Conservation (phyloP, 192 early-diverging fungal genomes). For the Jimgerdemannia lactiflua region DNA sequence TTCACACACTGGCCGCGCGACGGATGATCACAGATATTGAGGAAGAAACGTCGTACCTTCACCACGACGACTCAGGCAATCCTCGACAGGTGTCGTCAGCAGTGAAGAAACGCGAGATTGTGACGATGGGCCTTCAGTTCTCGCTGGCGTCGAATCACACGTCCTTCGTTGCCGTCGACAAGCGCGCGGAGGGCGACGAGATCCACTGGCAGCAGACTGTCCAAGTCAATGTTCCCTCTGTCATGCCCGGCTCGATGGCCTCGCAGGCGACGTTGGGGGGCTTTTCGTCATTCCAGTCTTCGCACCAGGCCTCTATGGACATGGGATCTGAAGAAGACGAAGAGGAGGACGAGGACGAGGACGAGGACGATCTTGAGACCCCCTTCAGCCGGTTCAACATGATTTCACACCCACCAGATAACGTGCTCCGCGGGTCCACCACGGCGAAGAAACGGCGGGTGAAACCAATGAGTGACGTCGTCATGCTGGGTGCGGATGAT, state of each 20-base stretch:
- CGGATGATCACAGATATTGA: constrained; percentile 44
- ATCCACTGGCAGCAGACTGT: background rate
- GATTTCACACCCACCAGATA: no score
- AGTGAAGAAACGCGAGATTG: constrained; percentile 30
- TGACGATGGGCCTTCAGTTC: constrained; percentile 28
- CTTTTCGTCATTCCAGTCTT: background rate
- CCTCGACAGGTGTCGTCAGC: background rate
- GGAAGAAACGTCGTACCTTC: constrained; percentile 40
- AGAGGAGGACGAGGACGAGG: no score
- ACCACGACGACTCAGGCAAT: constrained; percentile 4
- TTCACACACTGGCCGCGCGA: constrained; percentile 42
- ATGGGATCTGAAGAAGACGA: no score
- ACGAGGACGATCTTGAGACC: no score
- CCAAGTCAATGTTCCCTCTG: background rate
- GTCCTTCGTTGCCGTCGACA: background rate
- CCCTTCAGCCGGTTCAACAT: no score
- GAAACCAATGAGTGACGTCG: background rate
- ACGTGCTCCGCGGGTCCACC: no score
- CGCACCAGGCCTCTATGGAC: background rate
- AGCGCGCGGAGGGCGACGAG: background rate
- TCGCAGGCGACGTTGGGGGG: background rate
- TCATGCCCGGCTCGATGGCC: background rate
- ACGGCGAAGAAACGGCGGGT: no score
- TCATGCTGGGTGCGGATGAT: no score
- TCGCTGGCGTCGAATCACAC: background rate